Base-by-base conservation (phyloP, 306 rosid species). In the Vicia villosa region DNA sequence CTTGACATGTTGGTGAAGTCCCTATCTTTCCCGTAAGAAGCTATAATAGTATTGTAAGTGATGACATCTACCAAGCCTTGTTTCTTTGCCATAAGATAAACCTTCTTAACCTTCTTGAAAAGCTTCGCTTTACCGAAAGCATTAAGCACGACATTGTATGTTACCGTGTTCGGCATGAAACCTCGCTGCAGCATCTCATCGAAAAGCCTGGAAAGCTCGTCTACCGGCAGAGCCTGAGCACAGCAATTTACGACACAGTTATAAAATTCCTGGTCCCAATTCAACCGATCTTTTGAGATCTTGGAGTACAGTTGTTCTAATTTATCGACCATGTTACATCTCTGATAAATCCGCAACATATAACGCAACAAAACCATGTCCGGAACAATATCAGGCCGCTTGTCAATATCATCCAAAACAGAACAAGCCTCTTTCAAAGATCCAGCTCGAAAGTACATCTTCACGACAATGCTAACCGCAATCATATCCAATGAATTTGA, bases 231-330 rank as follows among this genome's bases (percentile, higher is more conserved):
- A 37, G 96, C 97, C 50, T 82, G 90, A 68, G 97, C 65, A 64
- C 96, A 91, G 78, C 99, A 91, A 71, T 94, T 88, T 69, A 94
- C 70, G 70, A 83, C 84, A 75, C 95, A 91, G 40, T 79, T 88
- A 71, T 91, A 94, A 74, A 91, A 74, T 66, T 91, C 97, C 81
- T 79, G 96, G 64, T 91, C 96, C 95, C 95, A 94, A 37, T 75
- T 68, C 47, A 16, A 75, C 67, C 84, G 80, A 46, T 73, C 79
- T 79, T 88, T 90, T 13, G 88, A 81, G 74, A 90, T 84, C 74
- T 73, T 86, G 72, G 83, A 82, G 81, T 88, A 91, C 72, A 91
- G 26, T 19, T 59, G 82, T n/a, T 85, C 75, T 68, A 86, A 71
- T 49, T 88, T 91, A 70, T 80, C 83, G 52, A 76, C 77, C 91